Evolutionary conservation across 1,139 yeast genomes (phyloP).

Genomic region (Pichia inconspicua): DNA sequence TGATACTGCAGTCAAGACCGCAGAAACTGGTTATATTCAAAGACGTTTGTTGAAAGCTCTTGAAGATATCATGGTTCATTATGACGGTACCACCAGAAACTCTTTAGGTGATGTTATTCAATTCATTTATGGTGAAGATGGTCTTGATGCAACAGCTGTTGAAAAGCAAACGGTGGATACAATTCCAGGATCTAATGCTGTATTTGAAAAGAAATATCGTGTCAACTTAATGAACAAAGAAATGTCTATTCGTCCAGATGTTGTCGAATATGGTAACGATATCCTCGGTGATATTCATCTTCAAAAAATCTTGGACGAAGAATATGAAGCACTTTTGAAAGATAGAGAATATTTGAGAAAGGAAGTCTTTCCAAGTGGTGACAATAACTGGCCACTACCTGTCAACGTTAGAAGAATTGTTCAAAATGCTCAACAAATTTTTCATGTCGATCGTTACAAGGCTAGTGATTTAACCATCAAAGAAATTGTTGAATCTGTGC

Average conservation of each 20-base stretch:
- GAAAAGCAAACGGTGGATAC: constrained; percentile 97
- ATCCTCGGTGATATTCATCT: constrained; percentile 83
- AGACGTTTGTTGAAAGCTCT: constrained; percentile 97
- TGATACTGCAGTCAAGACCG: constrained; percentile 93
- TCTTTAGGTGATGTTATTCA: constrained; percentile 95
- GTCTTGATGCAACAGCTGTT: constrained; percentile 96
- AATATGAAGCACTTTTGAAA: constrained; percentile 62
- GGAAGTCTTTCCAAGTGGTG: constrained; percentile 84
- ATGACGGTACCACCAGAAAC: constrained; percentile 97
- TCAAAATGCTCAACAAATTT: constrained; percentile 95
- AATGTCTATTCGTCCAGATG: constrained; percentile 57
- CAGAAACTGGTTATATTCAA: constrained; percentile 98
- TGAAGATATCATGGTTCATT: constrained; percentile 98
- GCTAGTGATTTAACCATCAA: constrained; percentile 84
- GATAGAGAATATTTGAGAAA: constrained; percentile 80
- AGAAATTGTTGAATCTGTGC: constrained; percentile 72
- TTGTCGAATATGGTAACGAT: constrained; percentile 84
- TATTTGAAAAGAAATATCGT: constrained; percentile 78
- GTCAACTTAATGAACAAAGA: constrained; percentile 76
- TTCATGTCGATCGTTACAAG: constrained; percentile 84
- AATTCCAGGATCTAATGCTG: constrained; percentile 82
- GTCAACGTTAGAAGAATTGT: constrained; percentile 94
- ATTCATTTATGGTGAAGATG: constrained; percentile 98
- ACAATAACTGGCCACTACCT: constrained; percentile 94
- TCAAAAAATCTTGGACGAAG: constrained; percentile 76